These are phyloP conservation scores for Calvatia gigantea DNA, from an alignment of 768 basidiomycete species.

Conservation along the genomic window DNA sequence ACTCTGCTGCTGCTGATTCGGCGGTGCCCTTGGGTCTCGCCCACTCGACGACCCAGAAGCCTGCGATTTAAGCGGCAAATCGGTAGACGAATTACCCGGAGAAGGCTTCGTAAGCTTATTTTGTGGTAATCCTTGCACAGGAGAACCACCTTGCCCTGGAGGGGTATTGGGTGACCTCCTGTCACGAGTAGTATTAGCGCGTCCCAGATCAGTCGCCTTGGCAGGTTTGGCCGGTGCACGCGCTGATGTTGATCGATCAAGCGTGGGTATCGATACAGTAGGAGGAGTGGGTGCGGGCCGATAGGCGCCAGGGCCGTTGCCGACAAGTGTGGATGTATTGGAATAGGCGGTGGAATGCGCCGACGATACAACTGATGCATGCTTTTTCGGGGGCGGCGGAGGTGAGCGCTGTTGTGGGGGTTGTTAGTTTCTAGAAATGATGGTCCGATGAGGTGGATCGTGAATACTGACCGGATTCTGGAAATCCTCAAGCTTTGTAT, in stretches of 20 bases:
- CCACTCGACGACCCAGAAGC: constrained; percentile 12
- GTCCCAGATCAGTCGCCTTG: constrained; percentile 50
- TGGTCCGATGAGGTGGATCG: constrained; percentile 16
- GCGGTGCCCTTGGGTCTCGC: constrained; percentile 31
- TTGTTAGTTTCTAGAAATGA: constrained; percentile 11
- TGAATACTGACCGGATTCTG: constrained; percentile 50
- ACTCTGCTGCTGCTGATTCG: constrained; percentile 49
- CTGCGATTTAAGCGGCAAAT: constrained; percentile 47
- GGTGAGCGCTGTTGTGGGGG: constrained; percentile 37
- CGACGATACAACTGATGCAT: constrained; percentile 21
- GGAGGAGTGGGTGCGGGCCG: constrained; percentile 79
- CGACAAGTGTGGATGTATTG: constrained; percentile 25
- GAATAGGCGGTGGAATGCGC: constrained; percentile 24
- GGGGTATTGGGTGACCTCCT: constrained; percentile 44
- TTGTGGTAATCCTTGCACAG: constrained; percentile 25
- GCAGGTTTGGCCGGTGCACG: constrained; percentile 59
- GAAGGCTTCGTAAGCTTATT: constrained; percentile 43
- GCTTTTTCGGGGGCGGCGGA: constrained; percentile 47
- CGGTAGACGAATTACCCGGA: constrained; percentile 56
- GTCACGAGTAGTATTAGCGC: constrained; percentile 69
- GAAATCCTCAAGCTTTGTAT: constrained; percentile 42
- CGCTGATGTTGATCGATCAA: constrained; percentile 88
- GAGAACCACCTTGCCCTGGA: constrained; percentile 17
- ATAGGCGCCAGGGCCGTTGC: constrained; percentile 50
- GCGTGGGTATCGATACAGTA: constrained; percentile 54